Evolutionary conservation across 176 grass and related monocot genomes (phyloP).

Genomic region (Zoysia japonica): DNA sequence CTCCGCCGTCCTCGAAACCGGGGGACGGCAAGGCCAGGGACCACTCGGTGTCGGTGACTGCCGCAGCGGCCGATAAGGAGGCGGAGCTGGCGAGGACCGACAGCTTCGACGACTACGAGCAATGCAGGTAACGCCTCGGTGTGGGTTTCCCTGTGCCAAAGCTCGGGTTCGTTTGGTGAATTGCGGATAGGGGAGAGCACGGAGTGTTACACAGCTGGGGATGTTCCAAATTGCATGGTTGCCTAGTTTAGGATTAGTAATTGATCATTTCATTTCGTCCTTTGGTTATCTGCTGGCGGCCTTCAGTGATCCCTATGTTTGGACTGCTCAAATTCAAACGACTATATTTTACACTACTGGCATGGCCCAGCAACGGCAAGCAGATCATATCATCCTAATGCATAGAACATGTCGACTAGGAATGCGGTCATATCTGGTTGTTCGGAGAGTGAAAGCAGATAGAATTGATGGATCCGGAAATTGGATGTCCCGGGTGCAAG

Average conservation of each 20-base stretch:
- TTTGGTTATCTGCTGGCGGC: neutral
- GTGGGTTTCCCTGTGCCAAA: neutral
- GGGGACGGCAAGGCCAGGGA: constrained; percentile 24
- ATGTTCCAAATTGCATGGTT: neutral
- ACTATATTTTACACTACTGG: no score
- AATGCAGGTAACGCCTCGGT: constrained; percentile 73
- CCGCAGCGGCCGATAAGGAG: constrained; percentile 37
- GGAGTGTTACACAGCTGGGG: neutral
- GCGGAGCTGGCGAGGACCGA: constrained; percentile 56
- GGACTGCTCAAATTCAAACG: neutral
- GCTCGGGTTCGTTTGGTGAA: neutral
- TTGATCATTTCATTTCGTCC: constrained; percentile 10
- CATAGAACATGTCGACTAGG: constrained; percentile 2
- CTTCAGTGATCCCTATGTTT: neutral
- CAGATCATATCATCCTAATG: neutral
- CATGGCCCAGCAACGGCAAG: neutral
- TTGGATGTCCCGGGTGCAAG: neutral
- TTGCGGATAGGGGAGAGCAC: neutral
- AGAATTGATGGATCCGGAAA: neutral
- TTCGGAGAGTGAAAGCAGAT: neutral
- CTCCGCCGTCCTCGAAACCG: neutral
- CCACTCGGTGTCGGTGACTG: constrained; percentile 21
- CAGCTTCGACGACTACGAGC: constrained; percentile 72
- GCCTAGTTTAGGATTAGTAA: constrained; percentile 10
- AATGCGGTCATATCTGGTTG: neutral